A percentile compares a stretch with the other conserved stretches of the same genome.
Evolutionary conservation across 2,329 filamentous ascomycete species (phyloP).

Genomic region (Zymoseptoria passerinii): DNA sequence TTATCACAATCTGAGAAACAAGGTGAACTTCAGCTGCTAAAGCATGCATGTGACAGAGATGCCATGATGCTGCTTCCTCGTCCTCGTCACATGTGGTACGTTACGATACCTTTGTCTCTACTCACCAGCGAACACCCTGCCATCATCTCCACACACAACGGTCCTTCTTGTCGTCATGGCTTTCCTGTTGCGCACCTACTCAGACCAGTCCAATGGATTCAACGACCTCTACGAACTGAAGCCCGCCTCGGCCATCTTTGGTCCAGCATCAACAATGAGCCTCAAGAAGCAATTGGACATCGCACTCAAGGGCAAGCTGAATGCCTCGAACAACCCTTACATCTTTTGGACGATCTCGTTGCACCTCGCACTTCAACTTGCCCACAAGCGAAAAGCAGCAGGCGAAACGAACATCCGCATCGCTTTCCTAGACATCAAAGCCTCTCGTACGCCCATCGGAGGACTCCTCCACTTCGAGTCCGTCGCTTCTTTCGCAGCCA

Average conservation of each 20-base stretch:
- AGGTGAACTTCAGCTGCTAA: not conserved
- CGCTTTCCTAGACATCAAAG: constrained; percentile 1
- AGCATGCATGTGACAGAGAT: not conserved
- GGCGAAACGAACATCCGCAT: constrained; percentile 5
- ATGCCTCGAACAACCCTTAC: constrained; percentile 1
- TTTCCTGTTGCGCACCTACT: constrained; percentile 6
- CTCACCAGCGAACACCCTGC: not conserved
- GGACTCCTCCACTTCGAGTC: not conserved
- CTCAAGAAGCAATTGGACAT: constrained; percentile 1
- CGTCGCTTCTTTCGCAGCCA: not conserved
- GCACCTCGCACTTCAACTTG: constrained; percentile 6
- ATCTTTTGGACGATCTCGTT: constrained; percentile 9
- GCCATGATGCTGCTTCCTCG: not conserved
- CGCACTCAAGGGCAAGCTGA: constrained; percentile 4
- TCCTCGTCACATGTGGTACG: not conserved
- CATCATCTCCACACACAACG: not conserved
- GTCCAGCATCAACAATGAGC: not conserved
- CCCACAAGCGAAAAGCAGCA: not conserved
- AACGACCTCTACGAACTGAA: constrained; percentile 5
- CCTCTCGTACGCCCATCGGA: not conserved
- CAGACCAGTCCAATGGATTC: constrained; percentile 5
- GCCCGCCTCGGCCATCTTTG: constrained; percentile 1
- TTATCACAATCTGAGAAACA: not conserved
- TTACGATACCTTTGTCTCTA: not conserved
- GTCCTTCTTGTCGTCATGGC: not conserved